Evolutionary conservation across 305 asterid genomes (phyloP).

Genomic region (Petunia hybrid): DNA sequence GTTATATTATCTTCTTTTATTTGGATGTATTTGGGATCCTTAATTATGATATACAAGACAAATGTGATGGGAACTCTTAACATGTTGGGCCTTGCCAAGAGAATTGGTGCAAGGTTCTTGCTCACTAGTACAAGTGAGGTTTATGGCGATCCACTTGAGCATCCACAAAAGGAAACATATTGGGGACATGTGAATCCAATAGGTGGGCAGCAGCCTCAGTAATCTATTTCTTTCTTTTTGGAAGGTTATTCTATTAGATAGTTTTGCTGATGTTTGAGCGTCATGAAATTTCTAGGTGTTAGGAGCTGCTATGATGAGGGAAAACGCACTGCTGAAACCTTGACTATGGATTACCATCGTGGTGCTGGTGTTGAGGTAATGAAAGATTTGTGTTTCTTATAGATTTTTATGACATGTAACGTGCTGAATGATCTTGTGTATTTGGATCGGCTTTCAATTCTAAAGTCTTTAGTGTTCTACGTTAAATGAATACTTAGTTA

Average conservation of each 20-base stretch:
- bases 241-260: background rate
- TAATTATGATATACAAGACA: conserved; percentile 72
- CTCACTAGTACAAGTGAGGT: conserved; percentile 99
- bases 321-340: conserved; percentile 90
- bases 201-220: conserved; percentile 46
- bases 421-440: background rate
- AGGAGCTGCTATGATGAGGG: conserved; percentile 98
- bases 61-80: conserved; percentile 97
- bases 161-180: conserved; percentile 91
- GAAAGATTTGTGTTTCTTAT: background rate
- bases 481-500: background rate
- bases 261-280: conserved; percentile 14
- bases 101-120: conserved; percentile 90
- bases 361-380: conserved; percentile 91
- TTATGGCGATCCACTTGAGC: conserved; percentile 98
- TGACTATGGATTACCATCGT: conserved; percentile 94
- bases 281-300: conserved; percentile 60
- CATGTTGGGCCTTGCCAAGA: conserved; percentile 98
- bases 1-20: background rate
- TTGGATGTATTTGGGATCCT: conserved; percentile 52
- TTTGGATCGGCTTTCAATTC: background rate
- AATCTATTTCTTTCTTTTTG: conserved; percentile 25
- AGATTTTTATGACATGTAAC: background rate
- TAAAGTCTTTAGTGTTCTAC: background rate
- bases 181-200: conserved; percentile 98